Conservation (phyloP, 257 asterid species). For the Penstemon eatonii region DNA sequence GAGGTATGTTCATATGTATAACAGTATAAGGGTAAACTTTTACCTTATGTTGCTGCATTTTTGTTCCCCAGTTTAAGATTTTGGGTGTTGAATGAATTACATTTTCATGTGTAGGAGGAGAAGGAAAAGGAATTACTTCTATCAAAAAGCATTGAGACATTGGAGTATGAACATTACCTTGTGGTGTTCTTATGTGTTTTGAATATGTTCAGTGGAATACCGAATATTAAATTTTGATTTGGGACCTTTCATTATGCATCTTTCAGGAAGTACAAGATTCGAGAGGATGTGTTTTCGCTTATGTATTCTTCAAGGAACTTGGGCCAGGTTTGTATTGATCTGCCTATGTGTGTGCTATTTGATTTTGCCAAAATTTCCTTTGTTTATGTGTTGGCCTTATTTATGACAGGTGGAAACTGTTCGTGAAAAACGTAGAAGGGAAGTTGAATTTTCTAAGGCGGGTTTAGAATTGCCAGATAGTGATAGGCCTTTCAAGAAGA, state of each 20-base stretch:
- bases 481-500: constrained; percentile 53
- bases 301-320: constrained; percentile 86
- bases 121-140: constrained; percentile 66
- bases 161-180: constrained; percentile 54
- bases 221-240: constrained; percentile 25
- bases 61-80: neutral
- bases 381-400: constrained; percentile 18
- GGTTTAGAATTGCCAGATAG: constrained; percentile 59
- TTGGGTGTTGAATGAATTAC: constrained; percentile 20
- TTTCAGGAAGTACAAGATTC: constrained; percentile 78
- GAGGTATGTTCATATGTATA: constrained; percentile 50
- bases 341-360: constrained; percentile 8
- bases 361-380: neutral
- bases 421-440: constrained; percentile 80
- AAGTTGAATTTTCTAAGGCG: constrained; percentile 64
- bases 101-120: constrained; percentile 64
- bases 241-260: constrained; percentile 21
- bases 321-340: constrained; percentile 69
- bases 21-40: neutral
- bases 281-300: constrained; percentile 70
- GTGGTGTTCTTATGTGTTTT: constrained; percentile 1
- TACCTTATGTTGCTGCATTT: neutral
- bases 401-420: constrained; percentile 69
- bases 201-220: neutral
- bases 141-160: constrained; percentile 63